Evolutionary conservation across 129 eudicot genomes (phyloP), one percentile per base, ranked within the genome.

Genomic region (Erigeron canadensis): DNA sequence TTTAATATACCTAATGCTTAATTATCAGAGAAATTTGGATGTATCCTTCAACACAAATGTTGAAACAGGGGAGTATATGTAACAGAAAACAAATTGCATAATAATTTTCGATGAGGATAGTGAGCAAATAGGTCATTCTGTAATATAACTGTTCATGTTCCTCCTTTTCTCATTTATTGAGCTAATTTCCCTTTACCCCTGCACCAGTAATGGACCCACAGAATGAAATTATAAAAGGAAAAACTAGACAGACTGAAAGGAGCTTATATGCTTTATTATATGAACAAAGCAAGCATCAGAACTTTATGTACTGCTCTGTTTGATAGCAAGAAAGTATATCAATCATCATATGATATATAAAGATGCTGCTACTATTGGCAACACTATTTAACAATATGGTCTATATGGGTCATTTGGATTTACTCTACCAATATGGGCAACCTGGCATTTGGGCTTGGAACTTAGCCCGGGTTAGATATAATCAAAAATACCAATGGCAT

Each of bases 201-300:
- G 16, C 66, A 5, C 13, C 66, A 37, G 66, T 23, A 60, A 58
- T 56, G 55, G 75, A 42, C 66, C 71, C 46, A 17, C 61, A 47
- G 46, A 46, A 60, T n/a, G 66, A 44, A 46, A 70, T n/a, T 19
- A n/a, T 22, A 21, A 68, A 50, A 37, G 63, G 21, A 12, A 18
- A 38, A 55, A 70, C 21, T 55, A 8, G 23, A 55, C 75, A 70
- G 22, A 73, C 37, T 16, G 48, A 48, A 46, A 7, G 38, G 3
- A 16, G 77, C 42, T 22, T 21, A 72, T 45, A 60, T 61, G 47
- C 77, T 59, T 59, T 61, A 72, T 44, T 15, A 64, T 51, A 41
- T 38, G 78, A 74, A 51, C 38, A 74, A 74, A 34, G 72, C 64
- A 74, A 41, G 41, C 56, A 74, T 74, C 65, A 53, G 53, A 74